These are phyloP conservation scores for Mortierella polycephala DNA, from an alignment of 371 early-diverging fungal genomes.

Conservation along the genomic window DNA sequence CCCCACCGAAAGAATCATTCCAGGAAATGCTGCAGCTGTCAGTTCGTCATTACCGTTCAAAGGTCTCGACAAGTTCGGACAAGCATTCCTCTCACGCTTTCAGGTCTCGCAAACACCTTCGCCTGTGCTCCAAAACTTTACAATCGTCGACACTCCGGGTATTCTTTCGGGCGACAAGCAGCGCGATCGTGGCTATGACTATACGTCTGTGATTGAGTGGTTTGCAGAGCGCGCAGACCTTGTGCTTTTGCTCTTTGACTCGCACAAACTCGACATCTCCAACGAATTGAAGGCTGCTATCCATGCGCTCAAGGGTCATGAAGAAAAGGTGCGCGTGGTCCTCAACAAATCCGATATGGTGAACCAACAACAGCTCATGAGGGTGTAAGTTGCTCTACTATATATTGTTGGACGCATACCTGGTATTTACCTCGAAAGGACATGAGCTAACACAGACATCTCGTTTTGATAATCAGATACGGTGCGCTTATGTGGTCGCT, in stretches of 20 bases:
- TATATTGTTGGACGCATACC: too few relatives aligned
- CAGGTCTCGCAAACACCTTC: slow-evolving; percentile 83
- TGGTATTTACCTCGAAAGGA: background rate
- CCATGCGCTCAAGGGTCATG: slow-evolving; percentile 80
- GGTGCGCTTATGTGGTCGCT: slow-evolving; percentile 96
- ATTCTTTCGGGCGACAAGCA: slow-evolving; percentile 90
- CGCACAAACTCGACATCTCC: slow-evolving; percentile 89
- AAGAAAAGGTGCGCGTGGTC: slow-evolving; percentile 87
- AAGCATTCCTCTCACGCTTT: slow-evolving; percentile 84
- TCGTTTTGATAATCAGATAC: slow-evolving; percentile 58
- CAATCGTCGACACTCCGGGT: slow-evolving; percentile 89
- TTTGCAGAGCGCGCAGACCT: slow-evolving; percentile 91
- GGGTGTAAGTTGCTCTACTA: slow-evolving; percentile 87
- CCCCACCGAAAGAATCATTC: slow-evolving; percentile 74
- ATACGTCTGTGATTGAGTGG: slow-evolving; percentile 84
- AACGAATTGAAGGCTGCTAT: slow-evolving; percentile 91
- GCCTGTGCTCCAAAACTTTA: slow-evolving; percentile 80
- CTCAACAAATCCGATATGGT: slow-evolving; percentile 92
- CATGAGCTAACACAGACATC: background rate
- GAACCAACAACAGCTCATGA: slow-evolving; percentile 87
- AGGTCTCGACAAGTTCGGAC: slow-evolving; percentile 81
- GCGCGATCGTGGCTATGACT: slow-evolving; percentile 86
- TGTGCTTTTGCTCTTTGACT: slow-evolving; percentile 88
- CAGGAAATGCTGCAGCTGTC: slow-evolving; percentile 91
- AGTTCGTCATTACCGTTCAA: slow-evolving; percentile 83